Conservation (phyloP, 1,284 basidiomycete species). For the Lentinula novae-zelandiae region DNA sequence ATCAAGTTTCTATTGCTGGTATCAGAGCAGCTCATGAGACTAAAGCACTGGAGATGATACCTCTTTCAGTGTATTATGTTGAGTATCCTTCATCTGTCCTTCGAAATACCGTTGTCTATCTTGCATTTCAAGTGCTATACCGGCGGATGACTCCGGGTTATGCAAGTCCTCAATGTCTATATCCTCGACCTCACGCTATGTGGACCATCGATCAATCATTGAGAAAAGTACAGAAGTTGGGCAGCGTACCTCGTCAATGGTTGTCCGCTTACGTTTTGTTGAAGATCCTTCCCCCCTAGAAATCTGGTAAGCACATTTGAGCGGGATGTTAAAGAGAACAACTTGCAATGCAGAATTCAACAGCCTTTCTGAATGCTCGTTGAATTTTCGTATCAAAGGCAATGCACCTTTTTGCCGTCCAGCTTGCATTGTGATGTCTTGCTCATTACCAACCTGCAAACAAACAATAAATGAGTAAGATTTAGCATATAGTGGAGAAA, state of each 20-base stretch:
- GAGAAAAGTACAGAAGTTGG: not conserved
- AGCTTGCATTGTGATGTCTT: constrained; percentile 94
- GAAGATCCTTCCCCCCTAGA: constrained; percentile 56
- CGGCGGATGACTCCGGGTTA: constrained; percentile 57
- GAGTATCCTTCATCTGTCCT: constrained; percentile 42
- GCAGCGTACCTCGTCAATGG: constrained; percentile 29
- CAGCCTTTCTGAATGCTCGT: constrained; percentile 91
- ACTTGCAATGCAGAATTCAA: constrained; percentile 73
- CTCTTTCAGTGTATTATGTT: constrained; percentile 28
- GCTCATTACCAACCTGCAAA: constrained; percentile 75
- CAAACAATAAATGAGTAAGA: not conserved
- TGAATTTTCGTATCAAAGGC: constrained; percentile 95
- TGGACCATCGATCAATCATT: constrained; percentile 13
- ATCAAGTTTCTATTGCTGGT: constrained; percentile 33
- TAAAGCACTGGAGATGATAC: constrained; percentile 19
- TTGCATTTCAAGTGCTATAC: constrained; percentile 82
- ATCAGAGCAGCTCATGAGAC: not conserved
- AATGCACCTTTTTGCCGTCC: constrained; percentile 85
- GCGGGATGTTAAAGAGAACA: not conserved
- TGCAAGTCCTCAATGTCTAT: constrained; percentile 88
- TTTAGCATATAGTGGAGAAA: not conserved
- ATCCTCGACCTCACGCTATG: constrained; percentile 55
- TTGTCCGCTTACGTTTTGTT: constrained; percentile 55
- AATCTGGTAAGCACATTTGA: not conserved
- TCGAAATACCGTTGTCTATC: constrained; percentile 77